Evolutionary conservation across 768 basidiomycete genomes (phyloP).

Genomic region (Sarcodon sp.): DNA sequence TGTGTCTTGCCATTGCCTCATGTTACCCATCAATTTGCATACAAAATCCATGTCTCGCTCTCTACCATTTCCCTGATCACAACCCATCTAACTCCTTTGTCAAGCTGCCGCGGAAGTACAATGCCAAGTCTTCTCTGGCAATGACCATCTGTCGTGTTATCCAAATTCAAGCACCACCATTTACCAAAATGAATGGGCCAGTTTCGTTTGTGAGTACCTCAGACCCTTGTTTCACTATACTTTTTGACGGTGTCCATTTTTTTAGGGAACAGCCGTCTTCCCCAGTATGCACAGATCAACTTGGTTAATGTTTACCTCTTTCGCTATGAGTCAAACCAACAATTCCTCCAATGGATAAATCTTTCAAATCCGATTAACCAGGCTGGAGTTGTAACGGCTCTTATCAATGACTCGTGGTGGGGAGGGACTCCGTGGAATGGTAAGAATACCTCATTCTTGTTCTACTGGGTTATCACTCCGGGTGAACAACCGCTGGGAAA

Average conservation of each 20-base stretch:
- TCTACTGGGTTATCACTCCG: slow-evolving; percentile 68
- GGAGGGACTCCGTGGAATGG: slow-evolving; percentile 39
- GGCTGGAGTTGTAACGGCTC: slow-evolving; percentile 38
- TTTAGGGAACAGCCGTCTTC: slow-evolving; percentile 65
- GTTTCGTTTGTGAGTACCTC: slow-evolving; percentile 63
- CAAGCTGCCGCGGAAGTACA: slow-evolving; percentile 25
- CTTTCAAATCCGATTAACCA: slow-evolving; percentile 33
- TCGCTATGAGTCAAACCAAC: slow-evolving; percentile 49
- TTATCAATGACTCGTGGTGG: slow-evolving; percentile 69
- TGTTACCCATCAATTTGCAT: too few relatives aligned
- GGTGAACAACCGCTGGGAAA: slow-evolving; percentile 41
- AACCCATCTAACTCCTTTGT: too few relatives aligned
- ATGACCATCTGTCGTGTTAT: slow-evolving; percentile 68
- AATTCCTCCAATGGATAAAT: slow-evolving; percentile 31
- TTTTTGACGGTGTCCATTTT: slow-evolving; percentile 6
- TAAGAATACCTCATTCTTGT: slow-evolving; percentile 48
- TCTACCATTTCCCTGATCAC: too few relatives aligned
- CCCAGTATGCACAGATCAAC: slow-evolving; percentile 49
- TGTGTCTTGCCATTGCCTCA: too few relatives aligned
- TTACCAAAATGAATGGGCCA: slow-evolving; percentile 62
- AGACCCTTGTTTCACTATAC: slow-evolving; percentile 7
- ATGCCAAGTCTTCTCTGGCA: slow-evolving; percentile 50
- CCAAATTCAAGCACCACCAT: slow-evolving; percentile 43
- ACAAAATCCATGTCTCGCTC: too few relatives aligned
- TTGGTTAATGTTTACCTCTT: slow-evolving; percentile 68